Conservation (phyloP, 1,139 yeast species). For the Pneumocystis carinii region DNA sequence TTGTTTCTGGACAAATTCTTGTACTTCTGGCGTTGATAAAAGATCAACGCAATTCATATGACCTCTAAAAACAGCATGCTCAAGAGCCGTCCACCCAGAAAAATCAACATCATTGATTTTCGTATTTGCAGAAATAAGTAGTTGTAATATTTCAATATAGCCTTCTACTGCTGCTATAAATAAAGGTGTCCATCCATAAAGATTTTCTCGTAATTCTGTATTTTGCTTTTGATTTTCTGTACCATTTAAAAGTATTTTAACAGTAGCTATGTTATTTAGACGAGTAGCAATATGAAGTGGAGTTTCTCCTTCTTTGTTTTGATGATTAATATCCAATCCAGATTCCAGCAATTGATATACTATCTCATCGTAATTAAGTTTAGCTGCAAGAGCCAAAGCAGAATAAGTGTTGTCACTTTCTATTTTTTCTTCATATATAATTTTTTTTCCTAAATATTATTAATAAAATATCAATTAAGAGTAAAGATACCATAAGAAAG, state of each 20-base stretch:
- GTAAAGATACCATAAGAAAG: constrained; percentile 27
- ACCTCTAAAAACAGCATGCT: constrained; percentile 86
- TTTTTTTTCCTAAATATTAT: background rate
- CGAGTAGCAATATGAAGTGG: constrained; percentile 69
- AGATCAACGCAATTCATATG: constrained; percentile 56
- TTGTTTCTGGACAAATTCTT: constrained; percentile 4
- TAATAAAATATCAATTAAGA: background rate
- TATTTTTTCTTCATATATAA: background rate
- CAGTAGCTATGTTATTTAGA: constrained; percentile 41
- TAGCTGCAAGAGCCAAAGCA: constrained; percentile 35
- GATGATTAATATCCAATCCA: constrained; percentile 50
- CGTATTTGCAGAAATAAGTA: constrained; percentile 41
- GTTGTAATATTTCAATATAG: constrained; percentile 38
- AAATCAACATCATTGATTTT: constrained; percentile 48
- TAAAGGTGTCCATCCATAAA: constrained; percentile 92
- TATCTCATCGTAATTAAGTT: constrained; percentile 47
- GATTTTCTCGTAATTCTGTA: constrained; percentile 57
- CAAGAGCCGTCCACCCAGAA: constrained; percentile 95
- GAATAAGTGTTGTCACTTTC: background rate
- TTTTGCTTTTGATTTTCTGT: constrained; percentile 40
- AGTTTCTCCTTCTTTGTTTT: constrained; percentile 58
- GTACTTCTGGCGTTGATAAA: constrained; percentile 32
- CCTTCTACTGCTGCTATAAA: constrained; percentile 90
- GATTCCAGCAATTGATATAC: constrained; percentile 41
- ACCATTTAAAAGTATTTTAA: constrained; percentile 36